These are phyloP conservation scores for Barnettozyma sp. DNA, from an alignment of 805 yeast genomes.

Conservation along the genomic window DNA sequence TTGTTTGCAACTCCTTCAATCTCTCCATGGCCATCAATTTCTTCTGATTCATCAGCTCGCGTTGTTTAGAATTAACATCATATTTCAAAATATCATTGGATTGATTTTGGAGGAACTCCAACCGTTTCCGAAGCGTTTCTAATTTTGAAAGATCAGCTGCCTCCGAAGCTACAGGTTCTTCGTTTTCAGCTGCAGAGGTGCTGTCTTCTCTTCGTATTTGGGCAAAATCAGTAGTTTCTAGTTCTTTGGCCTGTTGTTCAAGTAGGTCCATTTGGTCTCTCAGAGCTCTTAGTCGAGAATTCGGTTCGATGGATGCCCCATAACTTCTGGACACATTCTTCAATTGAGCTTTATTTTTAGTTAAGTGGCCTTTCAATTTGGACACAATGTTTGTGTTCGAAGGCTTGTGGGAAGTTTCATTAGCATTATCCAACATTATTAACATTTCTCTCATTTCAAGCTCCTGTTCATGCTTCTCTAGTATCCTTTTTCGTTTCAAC, in stretches of 20 bases:
- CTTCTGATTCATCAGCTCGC: conserved; percentile 51
- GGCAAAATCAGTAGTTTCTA: conserved; percentile 80
- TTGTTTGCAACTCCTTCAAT: conserved; percentile 58
- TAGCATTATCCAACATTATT: conserved; percentile 49
- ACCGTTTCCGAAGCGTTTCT: conserved; percentile 45
- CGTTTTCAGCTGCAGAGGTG: conserved; percentile 17
- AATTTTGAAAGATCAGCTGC: conserved; percentile 51
- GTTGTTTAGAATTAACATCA: conserved; percentile 44
- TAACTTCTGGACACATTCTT: conserved; percentile 38
- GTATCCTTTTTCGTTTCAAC: conserved; percentile 43
- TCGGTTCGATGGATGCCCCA: conserved; percentile 63
- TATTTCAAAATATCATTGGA: conserved; percentile 70
- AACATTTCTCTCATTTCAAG: conserved; percentile 69
- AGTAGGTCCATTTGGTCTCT: conserved; percentile 81
- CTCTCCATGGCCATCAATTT: conserved; percentile 65
- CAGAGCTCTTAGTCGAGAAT: conserved; percentile 62
- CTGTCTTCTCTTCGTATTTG: conserved; percentile 30
- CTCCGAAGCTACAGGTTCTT: conserved; percentile 35
- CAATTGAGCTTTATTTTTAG: conserved; percentile 34
- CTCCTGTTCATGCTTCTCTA: conserved; percentile 71
- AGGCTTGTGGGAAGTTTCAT: conserved; percentile 25
- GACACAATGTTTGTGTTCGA: conserved; percentile 30
- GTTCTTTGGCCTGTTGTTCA: conserved; percentile 75
- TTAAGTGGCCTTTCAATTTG: conserved; percentile 33
- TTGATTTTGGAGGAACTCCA: conserved; percentile 60